Evolutionary conservation across 1,284 basidiomycete species (phyloP), one percentile per base, ranked within the genome.

Genomic region (Cerioporus squamosus): DNA sequence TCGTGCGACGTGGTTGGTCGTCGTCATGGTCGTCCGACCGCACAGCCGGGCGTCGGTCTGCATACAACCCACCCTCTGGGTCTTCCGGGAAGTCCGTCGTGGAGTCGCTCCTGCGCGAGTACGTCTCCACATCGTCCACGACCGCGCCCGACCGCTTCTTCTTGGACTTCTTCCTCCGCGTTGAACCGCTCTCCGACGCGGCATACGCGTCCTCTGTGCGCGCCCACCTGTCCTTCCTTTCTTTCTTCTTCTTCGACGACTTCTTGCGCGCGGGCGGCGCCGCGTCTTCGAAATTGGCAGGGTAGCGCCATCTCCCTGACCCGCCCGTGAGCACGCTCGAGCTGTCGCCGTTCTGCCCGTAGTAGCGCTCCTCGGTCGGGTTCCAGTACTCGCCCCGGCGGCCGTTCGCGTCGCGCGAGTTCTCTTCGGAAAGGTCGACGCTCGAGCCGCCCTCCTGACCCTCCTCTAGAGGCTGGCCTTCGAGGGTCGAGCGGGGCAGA

Each of bases 211-310:
- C 91, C 73, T 92, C 90, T 39, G 91, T 93, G 71, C 88, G 80
- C 60, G 87, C 90, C 87, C 88, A 93, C 53, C 91, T 78, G 67
- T 93, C 91, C 74, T 93, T 92, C 82, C 91, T 92, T 57, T 84
- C 82, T 69, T 87, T 88, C 73, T 85, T 83, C 72, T 80, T 83
- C 74, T 81, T 84, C 67, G 77, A 79, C 62, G 75, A 78, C 68
- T 74, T 85, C 72, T 81, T 82, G 60, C 63, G 61, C 44, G 57
- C 53, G n/a, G n/a, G n/a, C 15, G 68, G 56, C 39, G 81, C 76
- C 18, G 85, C 78, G 62, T 91, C 89, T 52, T 87, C 84, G 66
- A 93, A 91, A 70, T 93, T 91, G 61, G 91, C 87, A 12, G 89
- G 90, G 72, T 93, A 93, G 61, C 81, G 89, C 91, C 91, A 93